These are phyloP conservation scores for Quercus lobata DNA, from an alignment of 331 rosid genomes.

Conservation along the genomic window DNA sequence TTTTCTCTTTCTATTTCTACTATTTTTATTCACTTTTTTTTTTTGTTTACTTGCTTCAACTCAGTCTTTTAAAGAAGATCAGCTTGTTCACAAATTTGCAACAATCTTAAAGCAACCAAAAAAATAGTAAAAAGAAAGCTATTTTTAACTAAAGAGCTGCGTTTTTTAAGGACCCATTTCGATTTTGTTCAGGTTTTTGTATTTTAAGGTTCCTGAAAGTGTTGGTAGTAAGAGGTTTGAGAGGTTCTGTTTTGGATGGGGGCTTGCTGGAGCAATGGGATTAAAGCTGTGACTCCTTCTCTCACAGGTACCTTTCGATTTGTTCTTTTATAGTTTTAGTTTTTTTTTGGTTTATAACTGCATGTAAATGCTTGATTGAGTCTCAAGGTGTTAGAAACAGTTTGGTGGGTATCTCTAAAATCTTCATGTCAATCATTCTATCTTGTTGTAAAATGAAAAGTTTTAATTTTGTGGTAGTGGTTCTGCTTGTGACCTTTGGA, in stretches of 20 bases:
- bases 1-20: not conserved
- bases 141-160: not conserved
- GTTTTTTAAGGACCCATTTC: not conserved
- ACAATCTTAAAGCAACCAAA: not conserved
- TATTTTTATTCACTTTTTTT: not conserved
- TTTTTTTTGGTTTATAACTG: not conserved
- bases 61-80: not conserved
- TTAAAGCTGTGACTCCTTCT: slow-evolving; percentile 66
- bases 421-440: not conserved
- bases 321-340: not conserved
- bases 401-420: not conserved
- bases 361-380: slow-evolving; percentile 6
- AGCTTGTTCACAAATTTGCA: slow-evolving; percentile 4
- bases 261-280: slow-evolving; percentile 80
- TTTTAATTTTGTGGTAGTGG: not conserved
- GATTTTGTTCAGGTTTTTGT: not conserved
- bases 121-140: not conserved
- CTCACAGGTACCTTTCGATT: slow-evolving; percentile 46
- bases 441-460: not conserved
- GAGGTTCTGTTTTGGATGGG: slow-evolving; percentile 66
- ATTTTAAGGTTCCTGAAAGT: slow-evolving; percentile 11
- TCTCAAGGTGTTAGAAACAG: slow-evolving; percentile 5
- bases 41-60: not conserved
- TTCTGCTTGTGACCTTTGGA: no score
- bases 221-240: slow-evolving; percentile 12